phyloP scores from a whole-genome alignment of 1,284 basidiomycete species.

The Leccinum laetum region DNA sequence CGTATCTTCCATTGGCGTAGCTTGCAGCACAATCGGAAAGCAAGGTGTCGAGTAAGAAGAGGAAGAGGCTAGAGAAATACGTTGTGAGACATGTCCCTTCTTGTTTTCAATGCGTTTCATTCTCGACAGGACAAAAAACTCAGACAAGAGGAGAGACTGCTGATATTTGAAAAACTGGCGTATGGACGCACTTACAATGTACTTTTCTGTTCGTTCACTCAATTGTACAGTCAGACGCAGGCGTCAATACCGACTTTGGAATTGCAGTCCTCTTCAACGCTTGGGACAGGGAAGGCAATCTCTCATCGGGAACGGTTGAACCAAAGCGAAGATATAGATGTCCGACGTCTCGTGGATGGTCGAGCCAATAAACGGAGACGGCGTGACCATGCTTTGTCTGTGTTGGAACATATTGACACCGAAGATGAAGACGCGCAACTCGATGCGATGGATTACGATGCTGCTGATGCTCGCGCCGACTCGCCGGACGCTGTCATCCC shows the following conservation, averaged over 20 bases:
- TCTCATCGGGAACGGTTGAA: conserved; percentile 64
- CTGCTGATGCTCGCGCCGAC: background rate
- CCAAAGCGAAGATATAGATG: conserved; percentile 58
- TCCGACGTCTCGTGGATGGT: conserved; percentile 54
- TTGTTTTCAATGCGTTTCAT: background rate
- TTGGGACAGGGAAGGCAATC: conserved; percentile 66
- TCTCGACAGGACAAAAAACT: conserved; percentile 75
- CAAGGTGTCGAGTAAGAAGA: conserved; percentile 79
- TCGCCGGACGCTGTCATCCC: background rate
- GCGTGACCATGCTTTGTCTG: conserved; percentile 35
- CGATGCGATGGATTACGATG: conserved; percentile 25
- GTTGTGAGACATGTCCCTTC: conserved; percentile 51
- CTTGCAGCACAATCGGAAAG: conserved; percentile 61
- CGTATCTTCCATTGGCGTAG: conserved; percentile 29
- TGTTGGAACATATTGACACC: conserved; percentile 31
- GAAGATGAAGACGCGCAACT: conserved; percentile 32
- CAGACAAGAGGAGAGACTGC: conserved; percentile 77
- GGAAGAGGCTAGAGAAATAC: conserved; percentile 81
- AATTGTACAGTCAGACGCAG: conserved; percentile 66
- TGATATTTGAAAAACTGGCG: conserved; percentile 78
- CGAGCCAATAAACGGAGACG: conserved; percentile 47
- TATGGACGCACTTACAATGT: conserved; percentile 39
- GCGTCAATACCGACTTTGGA: conserved; percentile 57
- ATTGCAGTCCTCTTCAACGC: conserved; percentile 75
- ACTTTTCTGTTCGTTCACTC: conserved; percentile 9